phyloP scores from a whole-genome alignment of 176 grass and related monocot species.

The Rhynchospora tenuis region DNA sequence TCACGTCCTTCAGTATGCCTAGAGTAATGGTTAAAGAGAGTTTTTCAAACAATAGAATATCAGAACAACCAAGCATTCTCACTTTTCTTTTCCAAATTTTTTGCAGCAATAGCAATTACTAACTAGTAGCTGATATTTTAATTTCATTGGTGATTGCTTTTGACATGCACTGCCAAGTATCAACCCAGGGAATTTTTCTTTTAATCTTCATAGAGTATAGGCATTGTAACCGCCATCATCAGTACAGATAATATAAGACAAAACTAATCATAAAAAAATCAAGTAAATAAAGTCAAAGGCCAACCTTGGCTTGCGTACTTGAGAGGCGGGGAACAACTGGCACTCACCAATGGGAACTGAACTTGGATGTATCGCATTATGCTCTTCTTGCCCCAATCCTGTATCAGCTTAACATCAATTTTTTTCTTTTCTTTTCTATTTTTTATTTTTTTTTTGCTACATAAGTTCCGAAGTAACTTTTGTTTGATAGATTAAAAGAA shows the following conservation, averaged over 20 bases:
- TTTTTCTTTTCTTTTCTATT: neutral
- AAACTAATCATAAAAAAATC: conserved; percentile 2
- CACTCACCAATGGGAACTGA: neutral
- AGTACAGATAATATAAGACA: conserved; percentile 11
- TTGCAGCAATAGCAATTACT: neutral
- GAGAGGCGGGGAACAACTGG: neutral
- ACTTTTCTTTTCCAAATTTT: neutral
- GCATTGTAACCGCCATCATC: neutral
- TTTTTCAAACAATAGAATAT: conserved; percentile 4
- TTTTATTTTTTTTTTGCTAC: neutral
- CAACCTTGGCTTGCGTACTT: conserved; percentile 28
- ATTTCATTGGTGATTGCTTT: neutral
- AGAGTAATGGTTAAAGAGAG: conserved; percentile 28
- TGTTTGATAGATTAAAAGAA: neutral
- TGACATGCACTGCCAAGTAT: neutral
- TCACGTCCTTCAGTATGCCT: conserved; percentile 34
- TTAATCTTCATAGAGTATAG: neutral
- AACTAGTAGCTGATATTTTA: neutral
- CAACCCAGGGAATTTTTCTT: neutral
- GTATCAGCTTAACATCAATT: neutral
- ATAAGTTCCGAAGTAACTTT: neutral
- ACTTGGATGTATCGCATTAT: neutral
- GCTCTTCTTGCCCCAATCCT: conserved; percentile 10
- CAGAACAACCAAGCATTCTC: neutral
- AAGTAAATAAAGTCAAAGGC: conserved; percentile 2